Percentiles rank a stretch among this genome's conserved stretches.
Conservation (phyloP, 257 asterid species). For the Solanum clarkiae region DNA sequence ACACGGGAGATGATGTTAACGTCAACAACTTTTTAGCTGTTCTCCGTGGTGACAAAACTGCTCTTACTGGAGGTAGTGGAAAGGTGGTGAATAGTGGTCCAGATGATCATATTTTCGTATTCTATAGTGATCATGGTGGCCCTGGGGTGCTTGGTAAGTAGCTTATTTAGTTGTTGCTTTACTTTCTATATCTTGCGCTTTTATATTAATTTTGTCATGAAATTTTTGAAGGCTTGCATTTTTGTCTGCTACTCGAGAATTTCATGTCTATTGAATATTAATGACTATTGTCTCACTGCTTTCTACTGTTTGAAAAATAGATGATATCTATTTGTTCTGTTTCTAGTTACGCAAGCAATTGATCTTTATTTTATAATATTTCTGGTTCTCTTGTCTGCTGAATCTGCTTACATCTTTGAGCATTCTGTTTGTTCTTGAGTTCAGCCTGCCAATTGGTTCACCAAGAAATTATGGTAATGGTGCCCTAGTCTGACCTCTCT, state of each 20-base stretch:
- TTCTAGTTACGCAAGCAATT: not conserved
- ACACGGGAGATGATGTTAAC: slow-evolving; percentile 57
- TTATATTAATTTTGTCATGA: slow-evolving; percentile 81
- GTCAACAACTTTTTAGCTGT: slow-evolving; percentile 69
- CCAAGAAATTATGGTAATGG: not conserved
- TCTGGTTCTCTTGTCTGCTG: not conserved
- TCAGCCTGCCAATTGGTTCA: not conserved
- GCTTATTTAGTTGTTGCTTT: not conserved
- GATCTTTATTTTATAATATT: not conserved
- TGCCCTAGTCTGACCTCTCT: not conserved
- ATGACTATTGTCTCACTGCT: not conserved
- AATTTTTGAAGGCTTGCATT: slow-evolving; percentile 26
- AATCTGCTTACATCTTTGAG: not conserved
- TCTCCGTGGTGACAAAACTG: slow-evolving; percentile 73
- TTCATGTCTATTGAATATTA: not conserved
- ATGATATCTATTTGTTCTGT: not conserved
- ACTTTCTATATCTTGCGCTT: slow-evolving; percentile 44
- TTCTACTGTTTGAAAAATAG: not conserved
- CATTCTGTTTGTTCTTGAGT: not conserved
- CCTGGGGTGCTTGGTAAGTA: slow-evolving; percentile 92
- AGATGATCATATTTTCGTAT: slow-evolving; percentile 74
- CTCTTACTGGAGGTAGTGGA: slow-evolving; percentile 81
- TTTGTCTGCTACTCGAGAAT: not conserved
- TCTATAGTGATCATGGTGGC: slow-evolving; percentile 92
- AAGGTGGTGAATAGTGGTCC: slow-evolving; percentile 92